These are phyloP conservation scores for Dryadomyces quercivorus DNA, from an alignment of 2,329 filamentous ascomycete genomes.

Conservation along the genomic window DNA sequence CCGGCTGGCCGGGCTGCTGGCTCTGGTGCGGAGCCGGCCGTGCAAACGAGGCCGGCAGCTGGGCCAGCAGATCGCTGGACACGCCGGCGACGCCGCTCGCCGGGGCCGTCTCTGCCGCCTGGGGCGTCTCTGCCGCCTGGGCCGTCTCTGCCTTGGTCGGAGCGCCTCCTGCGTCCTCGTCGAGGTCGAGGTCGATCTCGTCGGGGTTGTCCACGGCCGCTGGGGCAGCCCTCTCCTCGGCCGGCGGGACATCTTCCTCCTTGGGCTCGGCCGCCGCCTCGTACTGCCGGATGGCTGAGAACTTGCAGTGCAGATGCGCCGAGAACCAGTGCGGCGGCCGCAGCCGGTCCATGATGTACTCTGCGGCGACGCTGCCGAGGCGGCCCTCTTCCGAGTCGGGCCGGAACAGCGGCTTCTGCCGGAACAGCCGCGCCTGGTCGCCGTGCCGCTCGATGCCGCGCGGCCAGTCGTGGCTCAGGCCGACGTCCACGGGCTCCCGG, in stretches of 20 bases:
- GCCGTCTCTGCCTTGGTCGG: slow-evolving; percentile 11
- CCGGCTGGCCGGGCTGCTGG: slow-evolving; percentile 40
- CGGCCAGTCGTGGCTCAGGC: slow-evolving; percentile 94
- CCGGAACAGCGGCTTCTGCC: slow-evolving; percentile 61
- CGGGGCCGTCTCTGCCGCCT: neutral
- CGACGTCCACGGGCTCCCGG: slow-evolving; percentile 79
- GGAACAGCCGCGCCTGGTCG: slow-evolving; percentile 55
- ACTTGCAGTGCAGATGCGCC: slow-evolving; percentile 87
- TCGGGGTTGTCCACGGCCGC: slow-evolving; percentile 38
- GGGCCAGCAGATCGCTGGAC: slow-evolving; percentile 53
- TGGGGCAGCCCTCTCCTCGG: slow-evolving; percentile 1
- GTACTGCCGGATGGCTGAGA: slow-evolving; percentile 55
- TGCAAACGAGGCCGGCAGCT: slow-evolving; percentile 66
- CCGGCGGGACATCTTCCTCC: slow-evolving; percentile 17
- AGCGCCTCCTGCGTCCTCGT: slow-evolving; percentile 28
- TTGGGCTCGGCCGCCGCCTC: slow-evolving; percentile 21
- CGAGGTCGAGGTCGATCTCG: slow-evolving; percentile 59
- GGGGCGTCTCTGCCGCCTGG: neutral
- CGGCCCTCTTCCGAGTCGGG: slow-evolving; percentile 63
- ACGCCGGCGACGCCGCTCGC: slow-evolving; percentile 25
- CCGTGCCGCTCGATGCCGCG: slow-evolving; percentile 69
- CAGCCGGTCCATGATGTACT: slow-evolving; percentile 67
- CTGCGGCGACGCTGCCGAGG: slow-evolving; percentile 70
- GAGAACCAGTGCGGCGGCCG: slow-evolving; percentile 84
- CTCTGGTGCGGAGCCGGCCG: slow-evolving; percentile 17